Evolutionary conservation across 371 early-diverging fungal species (phyloP), one percentile per base, ranked within the genome.

Genomic region (Rhizomucor miehei): DNA sequence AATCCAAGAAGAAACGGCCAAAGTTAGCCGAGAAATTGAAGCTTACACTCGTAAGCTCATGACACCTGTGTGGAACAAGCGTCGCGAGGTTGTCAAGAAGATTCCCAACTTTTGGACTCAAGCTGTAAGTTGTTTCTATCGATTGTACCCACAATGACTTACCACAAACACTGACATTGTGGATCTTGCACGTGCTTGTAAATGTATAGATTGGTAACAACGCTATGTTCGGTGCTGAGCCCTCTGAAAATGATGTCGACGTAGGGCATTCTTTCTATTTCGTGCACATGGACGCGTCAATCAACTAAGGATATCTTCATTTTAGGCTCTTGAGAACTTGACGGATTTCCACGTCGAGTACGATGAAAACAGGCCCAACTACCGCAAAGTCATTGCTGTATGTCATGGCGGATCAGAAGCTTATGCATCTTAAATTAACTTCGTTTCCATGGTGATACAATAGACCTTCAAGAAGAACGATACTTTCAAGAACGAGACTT

Each of bases 51-150:
- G 75, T 47, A 79, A 80, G 53, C 58, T 77, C 16, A 73, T 80
- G 75, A 50, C 45, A 29, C 85, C 85, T 38, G 62, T 81, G 48
- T 81, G 65, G 56, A 65, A 78, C 46, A 80, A 82, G 68, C 78
- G 85, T 56, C 79, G 81, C 49, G 80, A 69, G 37, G 56, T 81
- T 56, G 67, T 79, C 35, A 77, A 81, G 60, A 59, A 75, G 55
- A 77, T 84, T 55, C 79, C 81, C 52, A 62, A 67, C 49, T 84
- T 84, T 63, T 84, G 82, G 82, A 37, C 65, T 35, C 62, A 63
- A 37, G 77, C 69, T 29, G 77, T 80, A 66, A 58, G 56, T 44
- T 51, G 14, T 21, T 21, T 16, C 11, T 40, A 12, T 56, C 34
- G 13, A 23, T 19, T 39, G 8, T 14, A 23, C 21, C 47, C 25